A percentile compares a stretch with the other conserved stretches of the same genome.
phyloP scores from a whole-genome alignment of 2,329 filamentous ascomycete genomes.

The Trichoderma citrinoviride region DNA sequence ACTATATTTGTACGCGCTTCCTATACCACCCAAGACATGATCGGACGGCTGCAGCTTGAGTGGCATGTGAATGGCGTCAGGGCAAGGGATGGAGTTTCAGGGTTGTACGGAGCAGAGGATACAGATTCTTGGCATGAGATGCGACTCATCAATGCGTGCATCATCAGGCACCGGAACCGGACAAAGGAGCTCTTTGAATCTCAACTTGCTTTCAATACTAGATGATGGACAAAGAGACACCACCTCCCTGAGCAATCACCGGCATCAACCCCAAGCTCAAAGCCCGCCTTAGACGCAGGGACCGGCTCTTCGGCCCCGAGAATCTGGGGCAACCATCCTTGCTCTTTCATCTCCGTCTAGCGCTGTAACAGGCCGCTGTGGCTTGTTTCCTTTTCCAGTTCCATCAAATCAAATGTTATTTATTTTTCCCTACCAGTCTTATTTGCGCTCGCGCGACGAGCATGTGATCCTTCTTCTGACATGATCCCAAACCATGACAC shows the following conservation, averaged over 20 bases:
- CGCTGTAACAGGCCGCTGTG: constrained; percentile 8
- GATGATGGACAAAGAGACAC: not conserved
- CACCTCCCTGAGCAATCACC: not conserved
- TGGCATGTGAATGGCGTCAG: constrained; percentile 13
- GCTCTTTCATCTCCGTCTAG: constrained; percentile 17
- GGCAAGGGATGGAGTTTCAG: not conserved
- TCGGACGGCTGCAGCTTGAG: not conserved
- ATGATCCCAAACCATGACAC: constrained; percentile 6
- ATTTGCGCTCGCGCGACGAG: constrained; percentile 7
- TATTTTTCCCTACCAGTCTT: not conserved
- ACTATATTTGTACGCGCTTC: not conserved
- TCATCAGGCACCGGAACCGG: not conserved
- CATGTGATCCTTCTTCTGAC: constrained; percentile 10
- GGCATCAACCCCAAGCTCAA: not conserved
- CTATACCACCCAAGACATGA: not conserved
- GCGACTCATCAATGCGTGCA: not conserved
- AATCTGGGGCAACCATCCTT: constrained; percentile 37
- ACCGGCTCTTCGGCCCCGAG: constrained; percentile 23
- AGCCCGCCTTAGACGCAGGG: constrained; percentile 15
- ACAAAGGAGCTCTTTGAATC: not conserved
- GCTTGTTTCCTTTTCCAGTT: not conserved
- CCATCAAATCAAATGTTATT: not conserved
- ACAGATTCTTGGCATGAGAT: not conserved
- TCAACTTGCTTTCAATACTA: too few species aligned
- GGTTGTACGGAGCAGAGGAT: not conserved